Evolutionary conservation across 2,329 filamentous ascomycete genomes (phyloP), one percentile per base, ranked within the genome.

Genomic region (Claviceps purpurea): DNA sequence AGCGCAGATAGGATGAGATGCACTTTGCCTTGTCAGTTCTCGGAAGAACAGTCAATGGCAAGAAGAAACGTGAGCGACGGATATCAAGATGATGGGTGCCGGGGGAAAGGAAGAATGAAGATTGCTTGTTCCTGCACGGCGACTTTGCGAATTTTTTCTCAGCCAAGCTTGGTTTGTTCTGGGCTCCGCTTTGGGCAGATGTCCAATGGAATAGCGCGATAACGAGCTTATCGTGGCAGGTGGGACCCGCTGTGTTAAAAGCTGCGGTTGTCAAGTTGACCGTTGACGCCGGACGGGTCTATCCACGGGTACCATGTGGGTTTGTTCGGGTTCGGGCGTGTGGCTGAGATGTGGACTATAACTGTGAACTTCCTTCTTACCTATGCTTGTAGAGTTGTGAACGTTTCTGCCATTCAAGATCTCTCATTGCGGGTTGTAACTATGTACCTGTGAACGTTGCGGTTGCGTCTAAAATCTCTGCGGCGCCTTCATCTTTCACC

Each of bases 111-210:
- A 20, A n/a, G 20, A 47, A 37, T 42, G 16, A 42, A 20, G 13
- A 3, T 30, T 50, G 48, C 41, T 50, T 48, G 43, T 47, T 26
- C n/a, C 13, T 24, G 51, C 49, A 46, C 47, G 26, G 44, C 11
- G 22, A 26, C 43, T 49, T 57, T 61, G 63, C 59, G 64, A 64
- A 66, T 59, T 67, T 67, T 68, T 65, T 65, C 64, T 60, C 49
- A 47, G 4, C 50, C 18, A 14, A 34, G 30, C 30, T 47, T 44
- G 13, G 24, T 49, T 50, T 49, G 18, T 52, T 55, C 49, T 53
- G 50, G 51, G 51, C 34, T 50, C 30, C 50, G 49, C 56, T 52
- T 18, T 13, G 38, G 6, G 0, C 10, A 10, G 10, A 22, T 1
- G 42, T 10, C 66, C 62, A 68, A 63, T 68, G n/a, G 43, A 0